These are phyloP conservation scores for Colletotrichum aenigma DNA, from an alignment of 2,329 filamentous ascomycete species.

Conservation along the genomic window DNA sequence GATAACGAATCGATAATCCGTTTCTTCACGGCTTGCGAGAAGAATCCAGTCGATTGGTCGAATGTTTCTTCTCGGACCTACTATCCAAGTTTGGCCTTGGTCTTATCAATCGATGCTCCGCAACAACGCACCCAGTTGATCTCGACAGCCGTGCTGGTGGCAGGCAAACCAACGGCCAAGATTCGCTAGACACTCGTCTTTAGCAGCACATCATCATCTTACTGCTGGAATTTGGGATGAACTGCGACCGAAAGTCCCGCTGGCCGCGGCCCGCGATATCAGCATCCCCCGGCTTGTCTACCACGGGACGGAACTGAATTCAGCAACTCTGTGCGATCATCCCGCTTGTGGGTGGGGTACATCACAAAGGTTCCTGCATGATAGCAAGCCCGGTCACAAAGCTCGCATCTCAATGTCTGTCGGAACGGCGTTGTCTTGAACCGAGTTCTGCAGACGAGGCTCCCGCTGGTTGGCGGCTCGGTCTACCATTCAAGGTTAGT, in stretches of 20 bases:
- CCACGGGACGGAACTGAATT: neutral
- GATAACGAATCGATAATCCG: neutral
- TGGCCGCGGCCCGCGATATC: conserved; percentile 3
- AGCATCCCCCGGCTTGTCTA: neutral
- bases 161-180: neutral
- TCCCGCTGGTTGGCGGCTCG: neutral
- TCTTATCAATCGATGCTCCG: neutral
- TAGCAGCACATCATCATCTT: neutral
- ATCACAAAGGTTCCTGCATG: neutral
- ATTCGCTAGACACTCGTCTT: neutral
- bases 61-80: neutral
- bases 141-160: neutral
- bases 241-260: neutral
- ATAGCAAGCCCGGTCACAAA: neutral
- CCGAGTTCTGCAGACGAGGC: neutral
- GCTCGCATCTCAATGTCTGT: neutral
- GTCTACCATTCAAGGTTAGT: neutral
- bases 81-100: neutral
- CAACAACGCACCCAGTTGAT: neutral
- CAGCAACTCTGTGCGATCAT: neutral
- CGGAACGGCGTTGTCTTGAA: neutral
- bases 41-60: neutral
- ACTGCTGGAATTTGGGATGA: neutral
- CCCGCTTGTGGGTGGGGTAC: neutral
- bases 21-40: too few relatives aligned